Percentiles rank a stretch among this genome's conserved stretches.
Conservation (phyloP, 2,329 filamentous ascomycete species). For the Taxawa tesnikishii region DNA sequence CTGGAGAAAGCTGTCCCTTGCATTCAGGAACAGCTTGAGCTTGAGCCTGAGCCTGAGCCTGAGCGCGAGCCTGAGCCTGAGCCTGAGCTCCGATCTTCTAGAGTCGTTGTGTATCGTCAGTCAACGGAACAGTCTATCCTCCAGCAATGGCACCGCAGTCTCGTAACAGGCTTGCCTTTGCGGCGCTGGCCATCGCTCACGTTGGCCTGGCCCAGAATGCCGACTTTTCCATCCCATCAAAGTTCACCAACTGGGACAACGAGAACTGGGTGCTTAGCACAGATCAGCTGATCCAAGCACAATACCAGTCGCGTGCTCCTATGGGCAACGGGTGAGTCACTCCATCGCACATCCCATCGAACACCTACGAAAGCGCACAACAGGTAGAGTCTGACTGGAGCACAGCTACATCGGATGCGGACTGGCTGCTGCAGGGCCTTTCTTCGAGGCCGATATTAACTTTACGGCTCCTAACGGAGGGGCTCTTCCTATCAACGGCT, state of each 20-base stretch:
- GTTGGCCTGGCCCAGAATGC: slow-evolving; percentile 4
- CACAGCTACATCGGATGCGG: slow-evolving; percentile 47
- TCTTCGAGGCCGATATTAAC: slow-evolving; percentile 47
- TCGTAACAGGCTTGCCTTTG: neutral
- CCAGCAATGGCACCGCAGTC: no score
- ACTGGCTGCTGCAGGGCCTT: slow-evolving; percentile 49
- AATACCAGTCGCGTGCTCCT: slow-evolving; percentile 48
- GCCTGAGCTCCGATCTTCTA: no score
- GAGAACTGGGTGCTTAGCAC: slow-evolving; percentile 44
- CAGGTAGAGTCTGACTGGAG: no score
- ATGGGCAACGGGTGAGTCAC: slow-evolving; percentile 41
- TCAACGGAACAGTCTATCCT: no score
- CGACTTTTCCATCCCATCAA: slow-evolving; percentile 9
- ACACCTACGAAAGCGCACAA: no score
- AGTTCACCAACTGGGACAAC: slow-evolving; percentile 44
- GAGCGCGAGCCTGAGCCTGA: no score
- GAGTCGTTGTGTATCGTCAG: no score
- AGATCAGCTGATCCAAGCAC: slow-evolving; percentile 40
- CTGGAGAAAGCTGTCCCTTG: no score
- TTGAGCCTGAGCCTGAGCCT: no score
- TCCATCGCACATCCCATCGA: no score
- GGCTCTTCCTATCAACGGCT: slow-evolving; percentile 32
- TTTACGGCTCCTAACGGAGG: slow-evolving; percentile 39
- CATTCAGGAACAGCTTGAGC: no score
- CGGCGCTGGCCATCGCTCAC: neutral